Conservation (phyloP, 108 stramenopile species). For the Cyclotella cryptica region DNA sequence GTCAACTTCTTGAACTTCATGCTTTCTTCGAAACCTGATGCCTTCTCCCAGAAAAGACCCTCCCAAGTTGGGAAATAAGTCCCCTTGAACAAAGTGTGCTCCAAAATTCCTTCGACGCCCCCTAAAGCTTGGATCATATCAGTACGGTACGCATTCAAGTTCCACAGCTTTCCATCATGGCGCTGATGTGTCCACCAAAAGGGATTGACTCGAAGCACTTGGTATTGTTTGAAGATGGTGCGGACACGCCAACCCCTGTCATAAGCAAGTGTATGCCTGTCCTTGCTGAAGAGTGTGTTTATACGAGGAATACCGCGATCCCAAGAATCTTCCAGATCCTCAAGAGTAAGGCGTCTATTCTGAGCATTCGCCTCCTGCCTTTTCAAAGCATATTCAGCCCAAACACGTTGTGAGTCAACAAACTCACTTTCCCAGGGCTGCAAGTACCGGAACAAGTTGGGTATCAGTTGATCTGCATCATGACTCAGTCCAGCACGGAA, state of each 20-base stretch:
- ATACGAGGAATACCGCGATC: conserved; percentile 99
- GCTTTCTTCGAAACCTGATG: conserved; percentile 97
- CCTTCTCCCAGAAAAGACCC: conserved; percentile 99
- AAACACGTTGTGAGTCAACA: conserved; percentile 98
- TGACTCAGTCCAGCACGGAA: conserved; percentile 98
- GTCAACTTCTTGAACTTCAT: conserved; percentile 99
- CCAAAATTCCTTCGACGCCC: conserved; percentile 98
- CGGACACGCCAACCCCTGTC: conserved; percentile 99
- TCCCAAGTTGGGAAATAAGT: conserved; percentile 99
- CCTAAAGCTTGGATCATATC: conserved; percentile 99
- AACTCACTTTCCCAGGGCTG: conserved; percentile 99
- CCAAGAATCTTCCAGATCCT: conserved; percentile 99
- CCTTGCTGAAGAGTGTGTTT: conserved; percentile 98
- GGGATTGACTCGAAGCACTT: conserved; percentile 94
- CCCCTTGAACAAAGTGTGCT: conserved; percentile 99
- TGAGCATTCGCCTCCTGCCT: conserved; percentile 99
- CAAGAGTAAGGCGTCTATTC: conserved; percentile 97
- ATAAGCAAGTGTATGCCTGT: conserved; percentile 95
- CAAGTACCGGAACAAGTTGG: conserved; percentile 98
- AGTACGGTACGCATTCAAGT: conserved; percentile 98
- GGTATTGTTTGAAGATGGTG: conserved; percentile 98
- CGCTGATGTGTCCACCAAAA: conserved; percentile 99
- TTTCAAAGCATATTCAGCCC: conserved; percentile 99
- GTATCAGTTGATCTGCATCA: conserved; percentile 98
- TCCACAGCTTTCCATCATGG: conserved; percentile 99